Evolutionary conservation across 805 yeast genomes (phyloP).

Genomic region (Schwanniomyces vanrijiae): DNA sequence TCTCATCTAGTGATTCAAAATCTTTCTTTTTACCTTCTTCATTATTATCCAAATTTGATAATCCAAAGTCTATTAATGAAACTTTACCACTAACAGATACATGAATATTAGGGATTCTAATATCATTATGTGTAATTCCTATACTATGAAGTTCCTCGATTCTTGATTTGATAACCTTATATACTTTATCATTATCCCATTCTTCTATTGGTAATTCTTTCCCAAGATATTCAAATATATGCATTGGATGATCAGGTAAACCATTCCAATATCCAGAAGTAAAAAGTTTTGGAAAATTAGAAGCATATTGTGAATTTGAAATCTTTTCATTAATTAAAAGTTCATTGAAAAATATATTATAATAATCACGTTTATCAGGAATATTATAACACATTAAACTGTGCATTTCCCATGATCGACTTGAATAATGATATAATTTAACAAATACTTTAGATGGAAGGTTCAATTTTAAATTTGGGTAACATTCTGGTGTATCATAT

Average conservation of each 20-base stretch:
- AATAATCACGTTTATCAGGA: not conserved
- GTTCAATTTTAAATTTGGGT: no score
- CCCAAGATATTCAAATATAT: no score
- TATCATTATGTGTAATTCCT: conserved; percentile 1
- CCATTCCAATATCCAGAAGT: conserved; percentile 5
- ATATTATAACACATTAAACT: not conserved
- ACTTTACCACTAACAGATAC: not conserved
- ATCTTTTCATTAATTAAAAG: conserved; percentile 1
- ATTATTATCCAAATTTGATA: conserved; percentile 1
- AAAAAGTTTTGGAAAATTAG: conserved; percentile 2
- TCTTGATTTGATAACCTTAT: not conserved
- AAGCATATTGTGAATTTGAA: conserved; percentile 1
- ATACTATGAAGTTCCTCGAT: conserved; percentile 2
- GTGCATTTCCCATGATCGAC: not conserved
- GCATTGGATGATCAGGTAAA: not conserved
- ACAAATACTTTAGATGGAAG: no score
- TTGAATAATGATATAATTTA: no score
- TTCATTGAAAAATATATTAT: not conserved
- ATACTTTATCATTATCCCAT: not conserved
- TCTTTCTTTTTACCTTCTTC: conserved; percentile 2
- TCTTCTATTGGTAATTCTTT: not conserved
- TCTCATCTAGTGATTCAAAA: not conserved
- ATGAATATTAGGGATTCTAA: conserved; percentile 1
- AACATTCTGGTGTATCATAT: no score
- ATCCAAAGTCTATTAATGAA: conserved; percentile 2